Evolutionary conservation across 2,329 filamentous ascomycete species (phyloP), one percentile per base, ranked within the genome.

Genomic region (Alternaria gaisen): DNA sequence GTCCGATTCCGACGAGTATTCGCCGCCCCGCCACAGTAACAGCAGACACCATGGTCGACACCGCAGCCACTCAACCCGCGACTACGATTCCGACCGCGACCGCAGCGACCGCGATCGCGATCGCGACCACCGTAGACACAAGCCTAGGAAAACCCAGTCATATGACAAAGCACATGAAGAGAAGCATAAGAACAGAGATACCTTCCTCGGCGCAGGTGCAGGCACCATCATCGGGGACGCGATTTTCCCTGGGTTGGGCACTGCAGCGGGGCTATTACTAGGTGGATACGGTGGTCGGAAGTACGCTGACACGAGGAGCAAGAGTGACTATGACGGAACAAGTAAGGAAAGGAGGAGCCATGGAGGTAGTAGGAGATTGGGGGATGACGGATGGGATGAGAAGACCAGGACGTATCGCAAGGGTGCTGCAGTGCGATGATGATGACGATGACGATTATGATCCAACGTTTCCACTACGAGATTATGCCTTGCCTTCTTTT

Each of bases 341-440:
- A 66, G 53, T n/a, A 53, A 38, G 16, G 58, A 55, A 48, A 47
- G 62, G 34, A 66, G 58, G 24, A 56, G 57, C 22, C 79, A 58
- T 80, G 81, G 77, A 67, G 22, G 46, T 6, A 53, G 38, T 5
- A 80, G 51, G 81, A 82, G 66, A 77, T 78, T 1, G 78, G 79
- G 44, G 5, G 62, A 59, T 16, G 57, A 63, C 5, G 72, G 72
- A 16, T 75, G 72, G 72, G 73, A 72, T 79, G 82, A 68, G 80
- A 68, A 71, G 47, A 73, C 54, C 53, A 63, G 53, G 42, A 72
- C 69, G 41, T 74, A 62, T 61, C 86, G 88, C 89, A 90, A 88
- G 46, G 73, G 73, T 16, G 56, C 53, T 87, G 87, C 83, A 84
- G 83, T 84, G 85, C 87, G 87, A 22, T 34, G 32, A 42, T 40